phyloP scores from a whole-genome alignment of 805 yeast species.

The Candida ortonii region DNA sequence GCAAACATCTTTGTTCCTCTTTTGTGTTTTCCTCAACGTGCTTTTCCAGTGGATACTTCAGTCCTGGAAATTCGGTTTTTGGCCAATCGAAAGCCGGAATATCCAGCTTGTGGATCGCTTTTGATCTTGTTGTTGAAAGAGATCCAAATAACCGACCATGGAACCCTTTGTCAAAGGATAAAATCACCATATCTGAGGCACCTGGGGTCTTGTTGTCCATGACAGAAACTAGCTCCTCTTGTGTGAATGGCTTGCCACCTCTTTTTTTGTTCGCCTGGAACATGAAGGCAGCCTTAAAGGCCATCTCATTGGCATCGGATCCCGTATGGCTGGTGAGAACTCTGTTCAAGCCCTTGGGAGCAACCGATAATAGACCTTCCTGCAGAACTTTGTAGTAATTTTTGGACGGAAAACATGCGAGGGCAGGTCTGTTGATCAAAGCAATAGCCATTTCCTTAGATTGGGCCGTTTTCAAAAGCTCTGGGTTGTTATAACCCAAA shows the following conservation, averaged over 20 bases:
- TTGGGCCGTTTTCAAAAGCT: conserved; percentile 53
- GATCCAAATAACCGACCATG: conserved; percentile 59
- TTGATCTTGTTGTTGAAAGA: conserved; percentile 53
- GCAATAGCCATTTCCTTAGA: conserved; percentile 63
- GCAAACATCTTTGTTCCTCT: conserved; percentile 49
- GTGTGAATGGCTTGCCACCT: conserved; percentile 43
- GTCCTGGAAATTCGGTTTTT: conserved; percentile 65
- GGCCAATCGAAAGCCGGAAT: conserved; percentile 64
- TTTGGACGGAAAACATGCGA: conserved; percentile 61
- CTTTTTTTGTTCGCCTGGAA: conserved; percentile 51
- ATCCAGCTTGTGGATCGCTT: conserved; percentile 56
- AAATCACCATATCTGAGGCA: conserved; percentile 48
- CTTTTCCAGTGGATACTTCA: conserved; percentile 79
- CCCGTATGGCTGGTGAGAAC: conserved; percentile 69
- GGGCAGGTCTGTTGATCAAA: conserved; percentile 64
- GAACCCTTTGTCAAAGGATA: conserved; percentile 54
- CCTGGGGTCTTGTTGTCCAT: conserved; percentile 55
- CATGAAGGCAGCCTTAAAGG: conserved; percentile 70
- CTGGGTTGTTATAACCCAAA: conserved; percentile 69
- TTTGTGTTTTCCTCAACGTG: conserved; percentile 48
- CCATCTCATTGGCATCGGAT: conserved; percentile 68
- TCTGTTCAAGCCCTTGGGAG: conserved; percentile 58
- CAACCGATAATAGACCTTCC: conserved; percentile 52
- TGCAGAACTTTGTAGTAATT: conserved; percentile 48
- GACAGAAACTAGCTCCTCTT: conserved; percentile 44